Percentiles rank a stretch among this genome's conserved stretches.
Evolutionary conservation across 306 rosid genomes (phyloP).

Genomic region (Comarum palustre): DNA sequence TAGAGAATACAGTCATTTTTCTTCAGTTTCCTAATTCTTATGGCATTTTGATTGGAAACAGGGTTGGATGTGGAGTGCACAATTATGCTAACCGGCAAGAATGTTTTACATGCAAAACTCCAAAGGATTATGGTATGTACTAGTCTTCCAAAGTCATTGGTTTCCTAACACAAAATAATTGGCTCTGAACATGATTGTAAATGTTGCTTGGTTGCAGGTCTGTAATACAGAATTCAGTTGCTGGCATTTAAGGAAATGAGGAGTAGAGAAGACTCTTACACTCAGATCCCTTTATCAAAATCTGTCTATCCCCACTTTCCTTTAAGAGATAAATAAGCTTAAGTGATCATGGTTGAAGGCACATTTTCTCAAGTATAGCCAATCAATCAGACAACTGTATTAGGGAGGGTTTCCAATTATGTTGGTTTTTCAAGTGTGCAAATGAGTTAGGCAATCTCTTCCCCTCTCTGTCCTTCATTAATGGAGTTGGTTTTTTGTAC

Average conservation of each 20-base stretch:
- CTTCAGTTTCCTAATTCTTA: constrained; percentile 12
- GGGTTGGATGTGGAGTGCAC: constrained; percentile 82
- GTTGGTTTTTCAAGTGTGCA: constrained; percentile 37
- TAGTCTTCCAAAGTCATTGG: background rate
- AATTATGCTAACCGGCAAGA: constrained; percentile 86
- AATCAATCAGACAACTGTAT: constrained; percentile 16
- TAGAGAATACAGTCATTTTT: background rate
- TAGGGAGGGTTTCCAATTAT: constrained; percentile 30
- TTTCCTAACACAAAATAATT: background rate
- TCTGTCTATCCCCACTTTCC: constrained; percentile 17
- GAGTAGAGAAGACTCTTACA: constrained; percentile 13
- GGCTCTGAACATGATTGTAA: constrained; percentile 20
- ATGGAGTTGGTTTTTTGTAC: constrained; percentile 17
- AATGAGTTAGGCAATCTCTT: constrained; percentile 40
- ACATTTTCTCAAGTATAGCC: constrained; percentile 36
- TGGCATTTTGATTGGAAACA: constrained; percentile 28
- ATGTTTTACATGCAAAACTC: constrained; percentile 78
- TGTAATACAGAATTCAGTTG: constrained; percentile 44
- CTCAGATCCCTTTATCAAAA: constrained; percentile 28
- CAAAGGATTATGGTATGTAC: constrained; percentile 58
- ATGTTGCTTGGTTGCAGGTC: constrained; percentile 27
- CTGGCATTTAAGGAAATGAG: constrained; percentile 40
- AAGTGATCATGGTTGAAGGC: constrained; percentile 33
- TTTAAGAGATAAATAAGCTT: constrained; percentile 30
- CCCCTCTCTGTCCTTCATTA: constrained; percentile 14